Percentiles rank a stretch among this genome's conserved stretches.
phyloP scores from a whole-genome alignment of 192 early-diverging fungal species.

The Mortierella alpina region DNA sequence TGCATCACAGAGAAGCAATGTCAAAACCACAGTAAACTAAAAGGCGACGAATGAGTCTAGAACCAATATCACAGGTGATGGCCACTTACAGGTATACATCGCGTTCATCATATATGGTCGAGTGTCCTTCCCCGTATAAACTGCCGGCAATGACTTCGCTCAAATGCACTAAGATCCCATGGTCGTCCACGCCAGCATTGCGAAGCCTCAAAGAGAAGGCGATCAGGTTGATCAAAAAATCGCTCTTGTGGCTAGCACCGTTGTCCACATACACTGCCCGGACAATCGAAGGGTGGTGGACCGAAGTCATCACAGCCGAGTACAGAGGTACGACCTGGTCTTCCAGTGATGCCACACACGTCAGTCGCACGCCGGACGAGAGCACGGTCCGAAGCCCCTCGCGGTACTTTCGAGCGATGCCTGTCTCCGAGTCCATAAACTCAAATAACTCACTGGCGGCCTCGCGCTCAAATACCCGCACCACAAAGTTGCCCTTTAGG shows the following conservation, averaged over 20 bases:
- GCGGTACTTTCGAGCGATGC: conserved; percentile 76
- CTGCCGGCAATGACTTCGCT: conserved; percentile 89
- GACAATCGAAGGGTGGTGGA: conserved; percentile 84
- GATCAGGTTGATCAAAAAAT: conserved; percentile 90
- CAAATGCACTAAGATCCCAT: conserved; percentile 86
- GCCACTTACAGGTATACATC: conserved; percentile 77
- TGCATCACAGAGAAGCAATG: neutral
- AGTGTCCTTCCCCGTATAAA: conserved; percentile 92
- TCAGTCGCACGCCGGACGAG: conserved; percentile 74
- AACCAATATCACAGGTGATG: no score
- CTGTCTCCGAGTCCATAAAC: conserved; percentile 84
- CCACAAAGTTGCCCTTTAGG: conserved; percentile 83
- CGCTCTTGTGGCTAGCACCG: conserved; percentile 80
- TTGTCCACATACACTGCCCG: conserved; percentile 90
- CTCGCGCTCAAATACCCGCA: conserved; percentile 91
- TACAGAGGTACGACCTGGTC: conserved; percentile 97
- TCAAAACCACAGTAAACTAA: neutral
- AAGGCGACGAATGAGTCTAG: neutral
- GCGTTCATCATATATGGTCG: conserved; percentile 91
- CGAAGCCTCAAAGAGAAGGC: conserved; percentile 88
- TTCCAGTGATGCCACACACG: conserved; percentile 88
- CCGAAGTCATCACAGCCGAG: conserved; percentile 75
- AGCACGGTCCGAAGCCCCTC: conserved; percentile 76
- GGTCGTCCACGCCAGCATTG: conserved; percentile 89
- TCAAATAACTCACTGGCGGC: conserved; percentile 94